A percentile compares a stretch with the other conserved stretches of the same genome.
phyloP scores from a whole-genome alignment of 495 filamentous ascomycete species.

The Xylaria scruposa region DNA sequence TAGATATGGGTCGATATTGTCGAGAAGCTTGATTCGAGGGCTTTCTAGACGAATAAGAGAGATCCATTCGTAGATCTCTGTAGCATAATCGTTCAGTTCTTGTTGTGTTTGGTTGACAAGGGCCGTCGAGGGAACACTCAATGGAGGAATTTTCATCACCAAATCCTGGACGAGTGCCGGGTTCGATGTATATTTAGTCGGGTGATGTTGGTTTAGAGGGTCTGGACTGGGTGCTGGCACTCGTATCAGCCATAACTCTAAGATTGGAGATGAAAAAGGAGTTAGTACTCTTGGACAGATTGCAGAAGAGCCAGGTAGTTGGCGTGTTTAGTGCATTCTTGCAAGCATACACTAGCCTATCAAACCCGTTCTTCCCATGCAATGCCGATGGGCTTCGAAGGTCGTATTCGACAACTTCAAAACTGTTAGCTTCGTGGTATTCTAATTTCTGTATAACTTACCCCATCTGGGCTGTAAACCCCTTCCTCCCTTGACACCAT shows the following conservation, averaged over 20 bases:
- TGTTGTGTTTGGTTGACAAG: conserved; percentile 42
- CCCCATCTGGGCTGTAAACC: conserved; percentile 59
- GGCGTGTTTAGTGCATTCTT: conserved; percentile 77
- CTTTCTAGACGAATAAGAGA: conserved; percentile 74
- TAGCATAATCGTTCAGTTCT: conserved; percentile 65
- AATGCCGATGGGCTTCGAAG: conserved; percentile 82
- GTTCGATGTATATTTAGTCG: conserved; percentile 52
- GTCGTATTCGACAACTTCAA: conserved; percentile 78
- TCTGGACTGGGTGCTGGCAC: conserved; percentile 50
- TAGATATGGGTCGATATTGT: conserved; percentile 80
- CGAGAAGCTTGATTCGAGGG: conserved; percentile 69
- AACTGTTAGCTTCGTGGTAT: conserved; percentile 9
- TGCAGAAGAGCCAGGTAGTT: conserved; percentile 82
- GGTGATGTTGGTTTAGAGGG: conserved; percentile 62
- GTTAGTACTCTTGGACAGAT: conserved; percentile 55
- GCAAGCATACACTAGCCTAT: conserved; percentile 83
- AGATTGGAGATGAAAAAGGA: background rate
- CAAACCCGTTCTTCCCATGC: conserved; percentile 90
- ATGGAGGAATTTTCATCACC: conserved; percentile 54
- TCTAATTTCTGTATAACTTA: conserved; percentile 34
- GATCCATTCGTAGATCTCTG: conserved; percentile 83
- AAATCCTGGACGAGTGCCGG: conserved; percentile 43
- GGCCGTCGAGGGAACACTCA: conserved; percentile 52
- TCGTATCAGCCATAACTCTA: conserved; percentile 22
- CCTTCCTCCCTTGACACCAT: conserved; percentile 61